phyloP scores from a whole-genome alignment of 148 eudicot genomes.

The Cornus kousa region DNA sequence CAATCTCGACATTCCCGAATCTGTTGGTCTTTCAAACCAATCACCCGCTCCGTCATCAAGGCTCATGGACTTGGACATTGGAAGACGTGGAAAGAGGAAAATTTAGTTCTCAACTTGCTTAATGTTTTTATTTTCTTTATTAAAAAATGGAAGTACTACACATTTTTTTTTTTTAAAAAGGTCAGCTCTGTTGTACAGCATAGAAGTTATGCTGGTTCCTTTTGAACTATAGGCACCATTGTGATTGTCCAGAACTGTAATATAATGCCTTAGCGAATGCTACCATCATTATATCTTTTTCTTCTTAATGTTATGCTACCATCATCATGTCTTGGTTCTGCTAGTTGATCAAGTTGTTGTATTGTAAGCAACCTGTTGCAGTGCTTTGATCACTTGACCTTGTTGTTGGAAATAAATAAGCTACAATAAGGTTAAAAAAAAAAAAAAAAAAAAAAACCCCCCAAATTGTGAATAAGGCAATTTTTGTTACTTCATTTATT shows the following conservation, averaged over 20 bases:
- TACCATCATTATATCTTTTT: too few relatives aligned
- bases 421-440: not conserved
- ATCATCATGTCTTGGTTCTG: not conserved
- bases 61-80: conserved; percentile 68
- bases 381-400: not conserved
- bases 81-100: conserved; percentile 72
- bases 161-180: not conserved
- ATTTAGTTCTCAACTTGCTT: conserved; percentile 25
- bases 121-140: not conserved
- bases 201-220: not conserved
- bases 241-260: too few relatives aligned
- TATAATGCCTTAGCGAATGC: too few relatives aligned
- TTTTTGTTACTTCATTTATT: too few relatives aligned
- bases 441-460: too few relatives aligned
- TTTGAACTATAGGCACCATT: too few relatives aligned
- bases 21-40: conserved; percentile 61
- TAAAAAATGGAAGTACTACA: not conserved
- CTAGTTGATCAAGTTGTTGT: not conserved
- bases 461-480: too few relatives aligned
- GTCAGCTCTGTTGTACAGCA: not conserved
- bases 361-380: not conserved
- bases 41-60: conserved; percentile 57
- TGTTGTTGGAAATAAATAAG: not conserved
- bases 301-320: too few relatives aligned
- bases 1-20: conserved; percentile 89